A percentile compares a stretch with the other conserved stretches of the same genome.
Evolutionary conservation across 306 rosid species (phyloP).

Genomic region (Rubus idaeus): DNA sequence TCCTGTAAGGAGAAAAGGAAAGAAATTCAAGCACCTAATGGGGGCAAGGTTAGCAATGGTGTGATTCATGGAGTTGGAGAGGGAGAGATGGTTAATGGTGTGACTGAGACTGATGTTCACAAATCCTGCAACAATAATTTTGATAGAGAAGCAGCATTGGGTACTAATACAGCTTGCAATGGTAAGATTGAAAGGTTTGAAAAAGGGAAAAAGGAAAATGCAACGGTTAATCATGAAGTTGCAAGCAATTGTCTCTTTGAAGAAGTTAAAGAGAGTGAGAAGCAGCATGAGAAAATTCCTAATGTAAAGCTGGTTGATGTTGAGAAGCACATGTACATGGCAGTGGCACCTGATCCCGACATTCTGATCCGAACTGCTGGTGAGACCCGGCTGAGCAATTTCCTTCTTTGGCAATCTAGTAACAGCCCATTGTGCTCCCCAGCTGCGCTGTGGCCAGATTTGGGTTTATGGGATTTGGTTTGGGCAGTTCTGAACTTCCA

Average conservation of each 20-base stretch:
- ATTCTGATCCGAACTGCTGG: constrained; percentile 66
- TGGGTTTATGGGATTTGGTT: constrained; percentile 63
- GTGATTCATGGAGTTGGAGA: constrained; percentile 24
- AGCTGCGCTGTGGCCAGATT: constrained; percentile 73
- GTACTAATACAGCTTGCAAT: constrained; percentile 3
- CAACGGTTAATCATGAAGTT: constrained; percentile 9
- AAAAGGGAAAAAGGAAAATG: constrained; percentile 6
- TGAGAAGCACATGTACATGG: constrained; percentile 71
- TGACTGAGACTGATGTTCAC: constrained; percentile 20
- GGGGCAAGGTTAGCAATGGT: constrained; percentile 27
- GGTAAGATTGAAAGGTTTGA: constrained; percentile 13
- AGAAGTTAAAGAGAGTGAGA: constrained; percentile 21
- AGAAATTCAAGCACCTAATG: constrained; percentile 37
- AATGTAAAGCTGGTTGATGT: constrained; percentile 50
- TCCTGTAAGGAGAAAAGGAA: constrained; percentile 51
- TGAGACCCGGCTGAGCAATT: constrained; percentile 67
- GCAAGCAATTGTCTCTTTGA: constrained; percentile 31
- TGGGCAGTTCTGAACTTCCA: constrained; percentile 68
- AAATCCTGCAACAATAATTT: constrained; percentile 26
- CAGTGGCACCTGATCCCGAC: constrained; percentile 77
- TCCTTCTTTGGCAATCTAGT: constrained; percentile 79
- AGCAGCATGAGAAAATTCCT: constrained; percentile 29
- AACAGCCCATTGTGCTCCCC: constrained; percentile 66
- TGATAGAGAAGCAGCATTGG: constrained; percentile 8
- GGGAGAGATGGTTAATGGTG: constrained; percentile 29